Percentiles rank a stretch among this genome's conserved stretches.
phyloP scores from a whole-genome alignment of 2,329 filamentous ascomycete species.

The Penicillium janthinellum region DNA sequence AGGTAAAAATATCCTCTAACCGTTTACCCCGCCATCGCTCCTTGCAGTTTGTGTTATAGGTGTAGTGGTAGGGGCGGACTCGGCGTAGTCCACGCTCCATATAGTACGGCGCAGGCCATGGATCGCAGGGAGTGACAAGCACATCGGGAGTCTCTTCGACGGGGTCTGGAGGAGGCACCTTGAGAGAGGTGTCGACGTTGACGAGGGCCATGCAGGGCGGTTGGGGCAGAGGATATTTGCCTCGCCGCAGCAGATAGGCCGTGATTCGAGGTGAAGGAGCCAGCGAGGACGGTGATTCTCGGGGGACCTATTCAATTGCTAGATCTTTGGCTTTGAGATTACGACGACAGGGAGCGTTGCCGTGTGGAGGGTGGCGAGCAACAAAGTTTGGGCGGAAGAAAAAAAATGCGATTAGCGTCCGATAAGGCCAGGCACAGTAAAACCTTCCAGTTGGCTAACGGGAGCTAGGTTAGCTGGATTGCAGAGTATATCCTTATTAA shows the following conservation, averaged over 20 bases:
- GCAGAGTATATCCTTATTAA: neutral
- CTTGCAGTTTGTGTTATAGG: conserved; percentile 57
- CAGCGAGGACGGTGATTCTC: conserved; percentile 22
- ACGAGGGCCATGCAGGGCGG: conserved; percentile 43
- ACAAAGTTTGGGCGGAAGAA: conserved; percentile 13
- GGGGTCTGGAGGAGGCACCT: conserved; percentile 31
- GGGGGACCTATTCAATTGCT: neutral
- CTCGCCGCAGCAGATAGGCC: conserved; percentile 43
- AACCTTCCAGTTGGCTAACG: neutral
- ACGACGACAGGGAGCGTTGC: conserved; percentile 5
- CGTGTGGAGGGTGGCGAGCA: conserved; percentile 6
- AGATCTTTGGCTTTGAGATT: neutral
- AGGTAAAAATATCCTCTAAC: conserved; percentile 83
- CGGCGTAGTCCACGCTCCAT: conserved; percentile 71
- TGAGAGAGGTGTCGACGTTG: conserved; percentile 31
- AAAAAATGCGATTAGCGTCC: conserved; percentile 13
- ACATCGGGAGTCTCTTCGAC: conserved; percentile 32
- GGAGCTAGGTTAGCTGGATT: neutral
- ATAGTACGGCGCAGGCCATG: conserved; percentile 72
- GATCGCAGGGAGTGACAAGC: conserved; percentile 36
- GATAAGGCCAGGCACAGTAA: conserved; percentile 17
- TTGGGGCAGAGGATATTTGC: conserved; percentile 34
- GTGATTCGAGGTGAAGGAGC: conserved; percentile 44
- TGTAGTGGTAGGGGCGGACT: conserved; percentile 52
- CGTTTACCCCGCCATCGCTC: conserved; percentile 83